Base-by-base conservation (phyloP, 2,329 filamentous ascomycete genomes). In the Pseudogymnoascus sp. region DNA sequence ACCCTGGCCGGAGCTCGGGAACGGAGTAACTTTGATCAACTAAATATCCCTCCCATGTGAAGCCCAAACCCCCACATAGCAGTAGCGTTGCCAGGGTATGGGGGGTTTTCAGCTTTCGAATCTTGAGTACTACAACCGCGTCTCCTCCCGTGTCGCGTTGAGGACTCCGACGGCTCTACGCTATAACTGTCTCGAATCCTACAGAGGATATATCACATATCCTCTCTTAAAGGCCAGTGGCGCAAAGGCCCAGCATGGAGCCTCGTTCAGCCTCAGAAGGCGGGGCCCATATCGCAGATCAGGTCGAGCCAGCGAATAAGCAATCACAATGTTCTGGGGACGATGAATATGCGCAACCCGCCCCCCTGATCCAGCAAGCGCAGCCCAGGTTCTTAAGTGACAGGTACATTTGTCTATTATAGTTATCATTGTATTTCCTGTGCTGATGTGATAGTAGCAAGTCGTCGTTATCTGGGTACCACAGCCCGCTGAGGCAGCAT, bases 401-500 rank as follows among this genome's bases (percentile, higher is more conserved):
- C 11, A 19, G 29, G 50, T 56, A 19, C 29, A 13, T 33, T 56
- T 33, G 5, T 56, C n/a, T 56, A 8, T 8, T 53, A 31, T 33
- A 31, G 19, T 33, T 56, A 19, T 14, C 19, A 33, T 19, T 56
- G 14, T 33, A 53, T 56, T 50, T 33, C 50, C 19, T 56, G n/a
- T 56, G 29, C 50, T 56, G 50, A 56, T 61, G 24, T 38, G 24
- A 29, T 16, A 37, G 26, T n/a, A 42, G 59, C 59, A 61, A 42
- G 16, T 10, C 24, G 21, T 85, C 84, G 61, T 76, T 77, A 50
- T 70, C 72, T 11, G 66, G 68, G 38, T 74, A 73, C 81, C 84
- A 68, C 67, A 86, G 82, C 70, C 86, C 85, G n/a, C 77, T 86
- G 60, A 80, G 86, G 75, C 86, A 89, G 72, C 85, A 88, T 75